phyloP scores from a whole-genome alignment of 805 yeast species.

The Teunomyces lycoperdinae region DNA sequence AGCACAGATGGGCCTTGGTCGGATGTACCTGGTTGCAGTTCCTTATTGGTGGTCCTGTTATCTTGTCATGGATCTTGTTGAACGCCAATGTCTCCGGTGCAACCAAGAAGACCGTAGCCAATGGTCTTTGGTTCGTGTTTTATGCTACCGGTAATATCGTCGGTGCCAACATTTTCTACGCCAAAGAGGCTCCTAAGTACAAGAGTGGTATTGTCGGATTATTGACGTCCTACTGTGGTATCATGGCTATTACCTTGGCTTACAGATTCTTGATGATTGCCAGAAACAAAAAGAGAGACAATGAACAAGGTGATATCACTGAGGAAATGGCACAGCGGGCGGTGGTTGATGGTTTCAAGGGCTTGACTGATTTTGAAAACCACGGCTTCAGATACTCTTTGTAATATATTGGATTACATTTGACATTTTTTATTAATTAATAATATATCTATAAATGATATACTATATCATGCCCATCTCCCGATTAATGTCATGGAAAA shows the following conservation, averaged over 20 bases:
- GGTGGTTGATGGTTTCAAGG: slow-evolving; percentile 43
- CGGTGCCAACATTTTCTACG: slow-evolving; percentile 24
- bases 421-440: too few relatives aligned
- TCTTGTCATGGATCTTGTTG: slow-evolving; percentile 24
- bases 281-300: slow-evolving; percentile 55
- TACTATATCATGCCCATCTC: slow-evolving; percentile 25
- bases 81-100: slow-evolving; percentile 22
- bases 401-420: background rate
- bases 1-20: slow-evolving; percentile 24
- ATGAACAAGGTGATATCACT: slow-evolving; percentile 25
- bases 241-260: slow-evolving; percentile 15
- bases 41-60: slow-evolving; percentile 30
- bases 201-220: slow-evolving; percentile 22
- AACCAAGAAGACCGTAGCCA: slow-evolving; percentile 22
- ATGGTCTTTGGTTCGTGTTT: slow-evolving; percentile 19
- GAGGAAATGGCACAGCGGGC: slow-evolving; percentile 20
- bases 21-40: slow-evolving; percentile 31
- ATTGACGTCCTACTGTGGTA: slow-evolving; percentile 18
- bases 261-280: slow-evolving; percentile 44
- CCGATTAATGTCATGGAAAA: slow-evolving; percentile 34
- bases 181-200: slow-evolving; percentile 24
- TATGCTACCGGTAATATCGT: slow-evolving; percentile 30
- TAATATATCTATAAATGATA: background rate
- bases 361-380: slow-evolving; percentile 59
- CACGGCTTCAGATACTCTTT: slow-evolving; percentile 53